phyloP scores from a whole-genome alignment of 805 yeast species.

The Scheffersomyces lignosus region DNA sequence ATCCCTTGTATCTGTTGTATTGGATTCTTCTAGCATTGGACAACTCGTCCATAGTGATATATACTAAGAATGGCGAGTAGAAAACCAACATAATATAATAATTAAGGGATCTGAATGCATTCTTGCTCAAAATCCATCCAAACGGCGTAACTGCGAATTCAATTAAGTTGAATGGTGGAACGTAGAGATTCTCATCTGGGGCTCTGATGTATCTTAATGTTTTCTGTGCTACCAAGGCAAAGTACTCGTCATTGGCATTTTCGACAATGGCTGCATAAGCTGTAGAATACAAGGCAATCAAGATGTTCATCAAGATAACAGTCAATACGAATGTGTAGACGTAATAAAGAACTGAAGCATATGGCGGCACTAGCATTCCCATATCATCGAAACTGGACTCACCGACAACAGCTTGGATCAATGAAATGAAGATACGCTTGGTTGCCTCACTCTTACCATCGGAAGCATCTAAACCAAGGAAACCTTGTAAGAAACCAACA shows the following conservation, averaged over 20 bases:
- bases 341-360: slow-evolving; percentile 78
- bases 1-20: slow-evolving; percentile 63
- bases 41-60: slow-evolving; percentile 65
- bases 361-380: slow-evolving; percentile 77
- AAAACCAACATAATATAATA: slow-evolving; percentile 60
- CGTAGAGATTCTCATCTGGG: slow-evolving; percentile 82
- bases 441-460: slow-evolving; percentile 84
- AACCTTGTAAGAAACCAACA: slow-evolving; percentile 83
- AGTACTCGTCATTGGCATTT: slow-evolving; percentile 80
- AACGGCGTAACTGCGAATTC: slow-evolving; percentile 48
- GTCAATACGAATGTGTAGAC: slow-evolving; percentile 72
- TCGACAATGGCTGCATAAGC: slow-evolving; percentile 81
- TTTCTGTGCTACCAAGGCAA: slow-evolving; percentile 82
- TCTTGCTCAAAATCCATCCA: slow-evolving; percentile 33
- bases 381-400: slow-evolving; percentile 72
- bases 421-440: slow-evolving; percentile 55
- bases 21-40: slow-evolving; percentile 65
- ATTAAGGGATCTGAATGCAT: slow-evolving; percentile 40
- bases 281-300: slow-evolving; percentile 81
- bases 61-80: slow-evolving; percentile 65
- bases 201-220: slow-evolving; percentile 83
- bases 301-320: slow-evolving; percentile 75
- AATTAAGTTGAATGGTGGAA: slow-evolving; percentile 79
- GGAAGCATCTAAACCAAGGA: slow-evolving; percentile 81
- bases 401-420: slow-evolving; percentile 73